Evolutionary conservation across 2,329 filamentous ascomycete genomes (phyloP), one percentile per base, ranked within the genome.

Genomic region (Calonectria ilicicola): DNA sequence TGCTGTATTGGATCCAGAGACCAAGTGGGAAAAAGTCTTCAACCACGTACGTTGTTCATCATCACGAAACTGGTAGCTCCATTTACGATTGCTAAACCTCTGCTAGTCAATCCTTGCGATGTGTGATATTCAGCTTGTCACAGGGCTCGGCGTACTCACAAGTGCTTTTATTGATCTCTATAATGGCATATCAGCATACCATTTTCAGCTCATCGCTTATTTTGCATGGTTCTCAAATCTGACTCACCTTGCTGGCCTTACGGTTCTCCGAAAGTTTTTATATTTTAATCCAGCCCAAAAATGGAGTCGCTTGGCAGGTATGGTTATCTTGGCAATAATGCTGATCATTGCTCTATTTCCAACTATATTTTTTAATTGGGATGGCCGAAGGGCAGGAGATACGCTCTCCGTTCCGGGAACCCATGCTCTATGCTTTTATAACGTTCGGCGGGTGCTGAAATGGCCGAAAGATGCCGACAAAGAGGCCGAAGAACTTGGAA

Each of bases 161-260:
- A 69, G 69, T 35, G 72, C 35, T 10, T 74, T 66, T 23, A 17
- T 58, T 1, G 47, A 40, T 10, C 65, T 74, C 5, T 26, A 27
- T 10, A 17, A 29, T 15, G n/a, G 32, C 1, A 42, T 72, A 2
- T 69, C 68, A 0, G 23, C 65, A 5, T 69, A 72, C 26, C 69
- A 74, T 23, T 74, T 67, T 32, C 44, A 19, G 3, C 12, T 74
- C 5, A 47, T 72, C 0, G 38, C 65, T 1, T 63, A 65, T 7
- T 35, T 74, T 2, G 35, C 58, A 7, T 74, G 72, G 72, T 71
- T 74, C 15, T 72, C 69, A 0, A 72, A 65, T 17, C 6, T 69
- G 2, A 69, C 72, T 2, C 72, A 72, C 29, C 19, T 74, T 1
- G 65, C 60, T 17, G 69, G 69, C 6, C 62, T 74, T 0, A 64